Evolutionary conservation across 1,284 basidiomycete genomes (phyloP), one percentile per base, ranked within the genome.

Genomic region (Prillingera fragicola): DNA sequence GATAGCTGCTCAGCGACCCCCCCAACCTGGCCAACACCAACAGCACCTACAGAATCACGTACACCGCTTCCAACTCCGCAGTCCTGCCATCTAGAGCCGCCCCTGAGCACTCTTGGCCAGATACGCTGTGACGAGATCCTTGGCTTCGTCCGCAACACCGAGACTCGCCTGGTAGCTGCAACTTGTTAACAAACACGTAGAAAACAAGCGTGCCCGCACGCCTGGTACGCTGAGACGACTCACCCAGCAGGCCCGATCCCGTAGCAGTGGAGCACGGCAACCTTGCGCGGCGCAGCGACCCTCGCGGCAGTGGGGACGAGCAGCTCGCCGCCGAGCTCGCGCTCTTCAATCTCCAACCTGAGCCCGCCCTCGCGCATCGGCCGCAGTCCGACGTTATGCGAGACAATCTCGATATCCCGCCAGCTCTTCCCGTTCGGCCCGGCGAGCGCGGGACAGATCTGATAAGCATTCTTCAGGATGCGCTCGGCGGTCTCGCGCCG

Each of bases 331-430:
- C 28, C 32, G 7, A 78, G 42, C 32, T 56, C 56, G 38, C 77
- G 55, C 65, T 70, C 75, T 54, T 83, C 79, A 6, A 78, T 63
- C 52, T 87, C 84, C 12, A 88, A 69, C 32, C 85, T 74, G 5
- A 84, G 71, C 0, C 85, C 85, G 19, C 80, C 82, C 33, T 75
- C 77, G 43, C 86, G 74, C 3, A 73, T 79, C 0, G 87, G 87
- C 10, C 87, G 73, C 28, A 87, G 68, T 0, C 85, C 87, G 40
- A 82, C 82, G 52, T 80, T 80, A 62, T 82, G 80, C 13, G 69
- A 66, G 21, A 81, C 62, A 18, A 84, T 72, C 45, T 76, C 75
- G 41, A 75, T 73, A 25, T 69, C 70, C 24, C 50, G 43, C 68
- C 68, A 70, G 18, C 50, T 51, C 44, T 44, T 49, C 23, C 53